Percentiles rank a stretch among this genome's conserved stretches.
Evolutionary conservation across 768 basidiomycete species (phyloP).

Genomic region (Pulveroboletus sp.): DNA sequence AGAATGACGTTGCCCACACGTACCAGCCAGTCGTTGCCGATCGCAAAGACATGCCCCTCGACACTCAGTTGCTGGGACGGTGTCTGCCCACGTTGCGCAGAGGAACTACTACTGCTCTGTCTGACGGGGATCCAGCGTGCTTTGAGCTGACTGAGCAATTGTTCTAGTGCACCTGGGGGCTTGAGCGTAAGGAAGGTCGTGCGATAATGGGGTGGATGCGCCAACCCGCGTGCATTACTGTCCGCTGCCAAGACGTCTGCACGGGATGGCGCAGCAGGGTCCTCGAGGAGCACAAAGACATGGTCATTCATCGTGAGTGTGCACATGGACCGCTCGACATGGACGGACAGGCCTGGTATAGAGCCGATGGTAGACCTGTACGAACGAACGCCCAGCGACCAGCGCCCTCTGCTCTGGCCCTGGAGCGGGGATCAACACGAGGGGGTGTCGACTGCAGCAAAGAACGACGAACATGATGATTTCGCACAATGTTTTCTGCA

Average conservation of each 20-base stretch:
- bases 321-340: slow-evolving; percentile 68
- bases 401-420: slow-evolving; percentile 61
- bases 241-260: slow-evolving; percentile 45
- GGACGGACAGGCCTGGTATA: slow-evolving; percentile 47
- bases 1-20: slow-evolving; percentile 76
- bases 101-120: slow-evolving; percentile 38
- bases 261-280: slow-evolving; percentile 67
- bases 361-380: slow-evolving; percentile 72
- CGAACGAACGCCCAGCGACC: slow-evolving; percentile 69
- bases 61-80: slow-evolving; percentile 64
- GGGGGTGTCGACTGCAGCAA: slow-evolving; percentile 10
- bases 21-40: slow-evolving; percentile 81
- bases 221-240: slow-evolving; percentile 11
- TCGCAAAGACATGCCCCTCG: slow-evolving; percentile 71
- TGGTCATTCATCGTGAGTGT: slow-evolving; percentile 78
- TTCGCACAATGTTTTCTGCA: slow-evolving; percentile 61
- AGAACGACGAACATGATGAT: slow-evolving; percentile 56
- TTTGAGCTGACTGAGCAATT: slow-evolving; percentile 67
- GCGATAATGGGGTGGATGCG: slow-evolving; percentile 56
- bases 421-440: slow-evolving; percentile 29
- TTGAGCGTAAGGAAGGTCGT: slow-evolving; percentile 74
- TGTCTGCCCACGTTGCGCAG: slow-evolving; percentile 45
- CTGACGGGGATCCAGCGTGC: slow-evolving; percentile 75
- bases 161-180: slow-evolving; percentile 74
- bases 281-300: slow-evolving; percentile 77